Percentiles rank a stretch among this genome's conserved stretches.
These are phyloP conservation scores for Colletotrichum magnum DNA, from an alignment of 2,329 filamentous ascomycete species.

Conservation along the genomic window DNA sequence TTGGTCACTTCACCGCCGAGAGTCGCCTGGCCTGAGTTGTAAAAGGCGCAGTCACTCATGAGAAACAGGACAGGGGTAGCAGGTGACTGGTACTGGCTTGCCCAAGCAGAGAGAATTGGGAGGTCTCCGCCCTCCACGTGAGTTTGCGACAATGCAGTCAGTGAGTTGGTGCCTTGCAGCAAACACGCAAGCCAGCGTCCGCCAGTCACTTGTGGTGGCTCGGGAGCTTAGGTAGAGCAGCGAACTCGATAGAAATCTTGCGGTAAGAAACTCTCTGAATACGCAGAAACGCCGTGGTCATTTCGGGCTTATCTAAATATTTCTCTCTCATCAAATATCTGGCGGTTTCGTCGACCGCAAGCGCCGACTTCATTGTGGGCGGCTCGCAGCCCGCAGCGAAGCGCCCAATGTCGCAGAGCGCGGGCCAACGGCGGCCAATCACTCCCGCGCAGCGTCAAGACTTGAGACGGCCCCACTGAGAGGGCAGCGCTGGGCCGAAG, in stretches of 20 bases:
- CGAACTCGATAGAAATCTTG: not conserved
- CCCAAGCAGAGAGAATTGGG: not conserved
- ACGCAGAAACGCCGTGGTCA: not conserved
- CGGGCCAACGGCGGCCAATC: slow-evolving; percentile 33
- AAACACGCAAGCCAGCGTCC: not conserved
- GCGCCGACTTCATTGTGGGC: slow-evolving; percentile 11
- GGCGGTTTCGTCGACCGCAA: slow-evolving; percentile 12
- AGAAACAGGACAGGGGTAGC: not conserved
- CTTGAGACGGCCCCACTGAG: slow-evolving; percentile 32
- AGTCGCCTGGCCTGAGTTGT: not conserved
- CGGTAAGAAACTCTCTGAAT: not conserved
- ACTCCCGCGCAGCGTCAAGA: slow-evolving; percentile 33
- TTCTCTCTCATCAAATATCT: not conserved
- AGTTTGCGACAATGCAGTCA: slow-evolving; percentile 25
- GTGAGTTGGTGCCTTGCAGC: slow-evolving; percentile 7
- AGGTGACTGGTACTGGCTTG: not conserved
- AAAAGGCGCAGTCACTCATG: not conserved
- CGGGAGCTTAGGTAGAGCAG: not conserved
- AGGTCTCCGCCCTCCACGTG: not conserved
- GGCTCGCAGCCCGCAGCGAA: slow-evolving; percentile 24
- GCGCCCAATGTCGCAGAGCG: slow-evolving; percentile 33
- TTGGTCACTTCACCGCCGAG: not conserved
- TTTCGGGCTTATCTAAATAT: too few relatives aligned
- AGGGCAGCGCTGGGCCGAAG: slow-evolving; percentile 2
- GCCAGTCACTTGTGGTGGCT: not conserved